These are phyloP conservation scores for Leccinum subgranulosum DNA, from an alignment of 768 basidiomycete genomes.

Conservation along the genomic window DNA sequence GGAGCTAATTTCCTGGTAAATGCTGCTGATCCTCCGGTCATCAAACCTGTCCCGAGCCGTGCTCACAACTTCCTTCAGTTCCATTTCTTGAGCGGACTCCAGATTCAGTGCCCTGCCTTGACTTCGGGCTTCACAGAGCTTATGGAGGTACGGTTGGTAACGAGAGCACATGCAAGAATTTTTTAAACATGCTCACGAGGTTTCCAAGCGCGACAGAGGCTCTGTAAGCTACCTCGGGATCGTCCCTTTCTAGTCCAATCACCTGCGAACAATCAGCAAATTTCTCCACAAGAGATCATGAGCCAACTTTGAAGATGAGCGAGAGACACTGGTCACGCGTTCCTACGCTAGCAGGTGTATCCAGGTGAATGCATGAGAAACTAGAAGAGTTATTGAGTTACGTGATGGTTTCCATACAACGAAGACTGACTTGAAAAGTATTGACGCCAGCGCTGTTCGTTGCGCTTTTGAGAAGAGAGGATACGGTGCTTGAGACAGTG, in stretches of 20 bases:
- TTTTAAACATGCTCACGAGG: constrained; percentile 41
- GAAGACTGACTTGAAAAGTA: constrained; percentile 80
- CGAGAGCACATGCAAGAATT: background rate
- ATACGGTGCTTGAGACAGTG: constrained; percentile 50
- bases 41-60: constrained; percentile 45
- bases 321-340: constrained; percentile 42
- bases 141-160: background rate
- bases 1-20: constrained; percentile 47
- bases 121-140: constrained; percentile 51
- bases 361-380: constrained; percentile 58
- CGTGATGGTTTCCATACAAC: background rate
- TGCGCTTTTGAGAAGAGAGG: constrained; percentile 61
- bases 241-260: constrained; percentile 43
- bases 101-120: constrained; percentile 33
- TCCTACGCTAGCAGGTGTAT: constrained; percentile 37
- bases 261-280: constrained; percentile 18
- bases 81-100: constrained; percentile 35
- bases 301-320: constrained; percentile 45
- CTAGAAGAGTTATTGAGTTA: constrained; percentile 34
- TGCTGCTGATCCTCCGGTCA: constrained; percentile 56
- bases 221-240: constrained; percentile 71
- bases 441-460: constrained; percentile 73
- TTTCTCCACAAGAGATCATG: background rate
- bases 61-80: constrained; percentile 39
- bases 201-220: constrained; percentile 73